Evolutionary conservation across 768 basidiomycete species (phyloP), one percentile per base, ranked within the genome.

Genomic region (Rhizopogon vulgaris): DNA sequence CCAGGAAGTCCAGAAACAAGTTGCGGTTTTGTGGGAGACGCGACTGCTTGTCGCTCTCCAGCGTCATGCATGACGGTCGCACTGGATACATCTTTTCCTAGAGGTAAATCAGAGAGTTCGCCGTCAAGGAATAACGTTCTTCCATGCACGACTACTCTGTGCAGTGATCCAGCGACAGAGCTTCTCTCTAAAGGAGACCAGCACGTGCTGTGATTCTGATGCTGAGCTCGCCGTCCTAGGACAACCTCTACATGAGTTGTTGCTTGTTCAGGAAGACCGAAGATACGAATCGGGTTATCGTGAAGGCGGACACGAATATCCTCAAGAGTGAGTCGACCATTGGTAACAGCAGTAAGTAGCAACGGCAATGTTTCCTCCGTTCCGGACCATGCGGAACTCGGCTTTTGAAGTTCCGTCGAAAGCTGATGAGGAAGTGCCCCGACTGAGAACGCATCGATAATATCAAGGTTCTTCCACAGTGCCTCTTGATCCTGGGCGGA

Each of bases 231-330:
- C 48, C 96, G 83, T 52, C 90, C 89, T 25, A 96, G 73, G 56
- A 94, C 90, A 41, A 99, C 90, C 64, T 99, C 96, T 36, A 96
- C 90, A 56, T 85, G 87, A 1, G 94, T 93, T 54, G 91, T 80
- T 5, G 78, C 63, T 63, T 92, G 90, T 56, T 96, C 92, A 0
- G 91, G 85, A 11, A 98, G 77, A 32, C 85, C 86, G 65, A 98
- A 96, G 64, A 99, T 97, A 38, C 82, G 78, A 17, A 88, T 79
- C 1, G 96, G 95, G 68, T 96, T 97, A 61, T 97, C 94, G 64
- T 93, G 84, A 15, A 97, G 67, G 42, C 93, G 83, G n/a, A 74
- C 63, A 34, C 82, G 83, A 58, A 99, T 83, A 65, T 90, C 91
- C 38, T 90, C 82, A 50, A 96, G 73, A 0, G 87, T 88, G 25